Percentiles rank a stretch among this genome's conserved stretches.
These are phyloP conservation scores for Stachybotrys elegans DNA, from an alignment of 2,329 filamentous ascomycete genomes.

Conservation along the genomic window DNA sequence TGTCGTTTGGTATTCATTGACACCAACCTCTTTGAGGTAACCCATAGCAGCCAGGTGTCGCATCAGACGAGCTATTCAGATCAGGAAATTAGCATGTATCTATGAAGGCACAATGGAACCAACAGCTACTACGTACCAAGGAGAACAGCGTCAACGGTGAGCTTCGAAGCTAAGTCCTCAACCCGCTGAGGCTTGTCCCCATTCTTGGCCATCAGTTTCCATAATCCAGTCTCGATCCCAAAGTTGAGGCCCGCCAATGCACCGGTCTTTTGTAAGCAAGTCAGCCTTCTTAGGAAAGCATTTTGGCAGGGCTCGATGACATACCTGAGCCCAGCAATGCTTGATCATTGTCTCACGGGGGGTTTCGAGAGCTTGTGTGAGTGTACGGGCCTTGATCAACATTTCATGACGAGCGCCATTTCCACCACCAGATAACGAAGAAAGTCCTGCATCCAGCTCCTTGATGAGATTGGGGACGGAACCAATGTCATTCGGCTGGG, in stretches of 20 bases:
- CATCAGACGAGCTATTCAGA: conserved; percentile 26
- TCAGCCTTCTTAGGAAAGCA: no score
- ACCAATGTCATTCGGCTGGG: conserved; percentile 8
- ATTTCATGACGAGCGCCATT: conserved; percentile 22
- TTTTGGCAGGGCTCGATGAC: no score
- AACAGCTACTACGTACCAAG: conserved; percentile 22
- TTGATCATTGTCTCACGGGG: conserved; percentile 43
- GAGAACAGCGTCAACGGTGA: conserved; percentile 20
- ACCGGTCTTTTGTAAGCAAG: no score
- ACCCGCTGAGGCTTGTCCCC: conserved; percentile 23
- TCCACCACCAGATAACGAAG: conserved; percentile 3
- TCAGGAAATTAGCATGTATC: no score
- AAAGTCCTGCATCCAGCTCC: conserved; percentile 6
- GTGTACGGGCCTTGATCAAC: conserved; percentile 24
- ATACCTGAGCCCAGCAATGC: conserved; percentile 38
- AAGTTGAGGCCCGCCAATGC: conserved; percentile 21
- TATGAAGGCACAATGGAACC: no score
- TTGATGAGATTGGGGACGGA: conserved; percentile 10
- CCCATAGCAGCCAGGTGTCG: conserved; percentile 33
- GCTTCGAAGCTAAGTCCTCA: conserved; percentile 18
- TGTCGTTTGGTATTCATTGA: conserved; percentile 30
- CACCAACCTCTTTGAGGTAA: conserved; percentile 28
- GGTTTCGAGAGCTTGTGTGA: conserved; percentile 33
- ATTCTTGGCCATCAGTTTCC: conserved; percentile 24
- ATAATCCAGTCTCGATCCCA: conserved; percentile 28